Evolutionary conservation across 2,329 filamentous ascomycete genomes (phyloP).

Genomic region (Fusarium phyllophilum): DNA sequence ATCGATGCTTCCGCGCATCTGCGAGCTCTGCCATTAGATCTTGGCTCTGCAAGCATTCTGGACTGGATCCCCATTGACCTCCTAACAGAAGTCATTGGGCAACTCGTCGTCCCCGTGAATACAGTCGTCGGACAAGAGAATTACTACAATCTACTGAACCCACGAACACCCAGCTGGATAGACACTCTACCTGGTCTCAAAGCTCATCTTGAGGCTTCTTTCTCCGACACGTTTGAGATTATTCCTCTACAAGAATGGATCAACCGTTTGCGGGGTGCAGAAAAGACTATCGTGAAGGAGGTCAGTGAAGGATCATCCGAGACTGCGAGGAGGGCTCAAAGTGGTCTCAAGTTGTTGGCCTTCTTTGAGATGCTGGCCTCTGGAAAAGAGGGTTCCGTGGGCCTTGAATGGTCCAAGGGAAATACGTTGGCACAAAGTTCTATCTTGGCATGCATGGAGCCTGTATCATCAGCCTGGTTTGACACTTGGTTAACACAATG

Average conservation of each 20-base stretch:
- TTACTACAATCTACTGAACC: neutral
- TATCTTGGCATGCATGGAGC: neutral
- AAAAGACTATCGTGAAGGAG: neutral
- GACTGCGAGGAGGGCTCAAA: neutral
- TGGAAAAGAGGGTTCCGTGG: neutral
- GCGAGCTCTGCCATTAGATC: neutral
- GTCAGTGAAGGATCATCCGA: neutral
- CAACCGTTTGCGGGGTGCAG: rapidly evolving
- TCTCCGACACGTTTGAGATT: rapidly evolving
- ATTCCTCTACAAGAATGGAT: neutral
- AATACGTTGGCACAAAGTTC: neutral
- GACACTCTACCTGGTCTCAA: neutral
- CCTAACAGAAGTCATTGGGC: neutral
- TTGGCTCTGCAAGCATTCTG: neutral
- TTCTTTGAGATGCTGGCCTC: neutral
- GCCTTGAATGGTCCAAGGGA: neutral
- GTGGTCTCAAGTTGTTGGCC: neutral
- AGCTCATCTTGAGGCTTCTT: neutral
- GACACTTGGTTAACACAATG: neutral
- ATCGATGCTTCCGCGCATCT: neutral
- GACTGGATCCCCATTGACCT: neutral
- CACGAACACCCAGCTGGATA: neutral
- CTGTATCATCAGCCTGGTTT: neutral
- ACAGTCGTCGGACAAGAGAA: neutral
- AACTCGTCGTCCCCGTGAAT: neutral